A percentile compares a stretch with the other conserved stretches of the same genome.
Conservation (phyloP, 2,329 filamentous ascomycete species). For the Metarhizium sp. region DNA sequence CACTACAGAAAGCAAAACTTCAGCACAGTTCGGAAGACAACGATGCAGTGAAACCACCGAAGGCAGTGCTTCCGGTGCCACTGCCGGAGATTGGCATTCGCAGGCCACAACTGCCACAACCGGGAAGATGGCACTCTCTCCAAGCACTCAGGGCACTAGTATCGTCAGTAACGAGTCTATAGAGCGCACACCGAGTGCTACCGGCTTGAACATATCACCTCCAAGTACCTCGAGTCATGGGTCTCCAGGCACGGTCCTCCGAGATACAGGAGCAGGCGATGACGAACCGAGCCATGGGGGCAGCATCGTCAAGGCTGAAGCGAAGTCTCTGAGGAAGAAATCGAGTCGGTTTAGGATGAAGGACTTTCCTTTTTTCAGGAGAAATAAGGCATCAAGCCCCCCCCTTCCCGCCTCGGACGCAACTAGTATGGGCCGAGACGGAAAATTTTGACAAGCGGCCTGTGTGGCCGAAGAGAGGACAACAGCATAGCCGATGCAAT, state of each 20-base stretch:
- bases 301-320: slow-evolving; percentile 37
- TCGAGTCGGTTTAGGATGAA: slow-evolving; percentile 56
- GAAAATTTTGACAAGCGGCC: not conserved
- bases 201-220: slow-evolving; percentile 28
- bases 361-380: slow-evolving; percentile 45
- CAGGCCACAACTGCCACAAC: slow-evolving; percentile 55
- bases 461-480: not conserved
- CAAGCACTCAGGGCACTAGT: slow-evolving; percentile 57
- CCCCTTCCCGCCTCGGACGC: slow-evolving; percentile 23
- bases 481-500: not conserved
- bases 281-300: slow-evolving; percentile 28
- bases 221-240: slow-evolving; percentile 21
- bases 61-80: slow-evolving; percentile 44
- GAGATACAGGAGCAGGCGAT: slow-evolving; percentile 15
- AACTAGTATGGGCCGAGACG: slow-evolving; percentile 10
- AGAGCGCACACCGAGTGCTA: slow-evolving; percentile 38
- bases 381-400: slow-evolving; percentile 34
- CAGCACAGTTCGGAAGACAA: slow-evolving; percentile 37
- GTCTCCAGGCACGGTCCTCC: slow-evolving; percentile 14
- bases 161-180: slow-evolving; percentile 52
- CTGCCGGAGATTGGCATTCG: slow-evolving; percentile 50
- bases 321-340: slow-evolving; percentile 48
- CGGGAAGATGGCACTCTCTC: slow-evolving; percentile 54
- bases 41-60: slow-evolving; percentile 54
- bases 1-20: slow-evolving; percentile 21